A percentile compares a stretch with the other conserved stretches of the same genome.
Conservation (phyloP, 352 stramenopile genomes). For the Pythium dissimile region DNA sequence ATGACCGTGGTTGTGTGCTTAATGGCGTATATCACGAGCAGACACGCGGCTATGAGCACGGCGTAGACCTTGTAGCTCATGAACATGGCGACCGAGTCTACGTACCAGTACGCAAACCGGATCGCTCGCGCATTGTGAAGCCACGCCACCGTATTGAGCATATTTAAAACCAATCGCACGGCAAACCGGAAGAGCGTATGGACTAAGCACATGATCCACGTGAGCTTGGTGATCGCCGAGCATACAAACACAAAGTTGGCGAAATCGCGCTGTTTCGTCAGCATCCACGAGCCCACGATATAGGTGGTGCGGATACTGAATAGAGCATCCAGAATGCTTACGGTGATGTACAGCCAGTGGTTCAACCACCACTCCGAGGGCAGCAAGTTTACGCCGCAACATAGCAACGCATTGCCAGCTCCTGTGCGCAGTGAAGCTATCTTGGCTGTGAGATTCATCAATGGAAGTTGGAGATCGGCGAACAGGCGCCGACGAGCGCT, state of each 20-base stretch:
- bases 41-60: constrained; percentile 27
- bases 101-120: constrained; percentile 29
- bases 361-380: constrained; percentile 26
- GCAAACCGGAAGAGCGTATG: constrained; percentile 16
- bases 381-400: constrained; percentile 17
- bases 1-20: constrained; percentile 32
- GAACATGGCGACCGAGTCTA: constrained; percentile 29
- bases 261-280: constrained; percentile 9
- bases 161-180: not conserved
- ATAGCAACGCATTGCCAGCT: constrained; percentile 3
- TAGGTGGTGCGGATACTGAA: constrained; percentile 9
- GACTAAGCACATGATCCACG: constrained; percentile 23
- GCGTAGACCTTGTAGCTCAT: constrained; percentile 49
- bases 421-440: not conserved
- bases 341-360: constrained; percentile 22
- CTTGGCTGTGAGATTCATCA: not conserved
- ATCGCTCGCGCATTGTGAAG: constrained; percentile 7
- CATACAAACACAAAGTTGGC: constrained; percentile 26
- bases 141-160: constrained; percentile 59
- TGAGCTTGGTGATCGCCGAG: constrained; percentile 18
- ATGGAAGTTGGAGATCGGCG: not conserved
- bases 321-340: constrained; percentile 19
- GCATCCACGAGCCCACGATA: constrained; percentile 21
- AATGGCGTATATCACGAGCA: constrained; percentile 22
- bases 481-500: not conserved